These are phyloP conservation scores for Cyanodermella asteris DNA, from an alignment of 2,329 filamentous ascomycete genomes.

Conservation along the genomic window DNA sequence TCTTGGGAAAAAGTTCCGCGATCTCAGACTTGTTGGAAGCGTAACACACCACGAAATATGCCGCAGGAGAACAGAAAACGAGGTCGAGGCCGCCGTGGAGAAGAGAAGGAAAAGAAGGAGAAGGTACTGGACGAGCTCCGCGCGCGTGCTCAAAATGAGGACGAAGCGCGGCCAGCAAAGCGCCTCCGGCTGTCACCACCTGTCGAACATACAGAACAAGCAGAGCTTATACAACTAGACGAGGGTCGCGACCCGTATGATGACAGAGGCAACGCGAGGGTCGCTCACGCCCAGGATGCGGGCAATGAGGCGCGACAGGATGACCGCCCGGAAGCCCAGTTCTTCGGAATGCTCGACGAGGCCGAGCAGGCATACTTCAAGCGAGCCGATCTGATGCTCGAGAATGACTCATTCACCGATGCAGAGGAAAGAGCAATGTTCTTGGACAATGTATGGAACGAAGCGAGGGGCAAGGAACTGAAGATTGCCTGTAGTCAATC, in stretches of 20 bases:
- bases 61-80: constrained; percentile 37
- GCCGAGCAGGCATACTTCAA: constrained; percentile 94
- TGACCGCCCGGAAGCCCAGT: constrained; percentile 60
- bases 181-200: constrained; percentile 4
- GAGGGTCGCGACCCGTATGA: too few species aligned
- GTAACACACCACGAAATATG: too few species aligned
- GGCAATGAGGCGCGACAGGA: too few species aligned
- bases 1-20: too few species aligned
- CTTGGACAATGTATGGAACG: constrained; percentile 62
- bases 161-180: constrained; percentile 12
- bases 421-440: constrained; percentile 50
- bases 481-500: constrained; percentile 93
- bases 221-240: constrained; percentile 1
- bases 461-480: constrained; percentile 78
- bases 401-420: constrained; percentile 66
- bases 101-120: constrained; percentile 29
- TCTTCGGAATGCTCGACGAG: constrained; percentile 81
- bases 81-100: constrained; percentile 29
- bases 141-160: constrained; percentile 9
- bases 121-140: constrained; percentile 17
- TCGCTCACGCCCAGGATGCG: too few species aligned
- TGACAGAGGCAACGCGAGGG: too few species aligned
- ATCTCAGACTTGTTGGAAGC: too few species aligned
- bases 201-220: constrained; percentile 1
- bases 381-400: constrained; percentile 69